Evolutionary conservation across 306 rosid species (phyloP).

Genomic region (Trifolium dubium): DNA sequence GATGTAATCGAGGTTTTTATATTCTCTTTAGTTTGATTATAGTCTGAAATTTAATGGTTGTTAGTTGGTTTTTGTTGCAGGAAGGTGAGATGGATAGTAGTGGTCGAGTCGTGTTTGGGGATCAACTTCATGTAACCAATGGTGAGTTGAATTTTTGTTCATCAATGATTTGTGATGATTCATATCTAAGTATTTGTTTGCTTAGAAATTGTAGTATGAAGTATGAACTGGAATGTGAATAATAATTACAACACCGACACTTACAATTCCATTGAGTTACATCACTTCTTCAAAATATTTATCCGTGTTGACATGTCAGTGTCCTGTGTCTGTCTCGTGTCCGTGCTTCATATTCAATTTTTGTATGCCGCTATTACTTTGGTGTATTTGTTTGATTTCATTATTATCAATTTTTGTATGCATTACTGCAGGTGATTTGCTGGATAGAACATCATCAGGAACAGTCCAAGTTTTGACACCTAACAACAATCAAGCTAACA

Average conservation of each 20-base stretch:
- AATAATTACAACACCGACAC: too few species aligned
- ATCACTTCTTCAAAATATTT: too few species aligned
- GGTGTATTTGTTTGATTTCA: conserved; percentile 18
- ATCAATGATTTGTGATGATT: conserved; percentile 5
- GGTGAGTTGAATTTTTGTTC: conserved; percentile 51
- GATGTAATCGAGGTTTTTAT: neutral
- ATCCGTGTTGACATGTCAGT: too few species aligned
- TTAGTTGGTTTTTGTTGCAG: conserved; percentile 52
- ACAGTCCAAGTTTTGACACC: conserved; percentile 54
- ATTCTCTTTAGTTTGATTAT: neutral
- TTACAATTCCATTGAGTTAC: too few species aligned
- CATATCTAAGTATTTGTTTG: neutral
- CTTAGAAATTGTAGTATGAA: neutral
- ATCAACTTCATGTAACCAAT: conserved; percentile 55
- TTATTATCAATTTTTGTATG: neutral
- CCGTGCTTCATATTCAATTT: too few species aligned
- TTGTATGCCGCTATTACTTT: neutral
- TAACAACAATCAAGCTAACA: conserved; percentile 55
- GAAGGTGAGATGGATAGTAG: conserved; percentile 73
- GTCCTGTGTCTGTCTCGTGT: too few species aligned
- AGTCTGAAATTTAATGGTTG: conserved; percentile 11
- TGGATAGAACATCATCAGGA: conserved; percentile 58
- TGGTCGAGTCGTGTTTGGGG: conserved; percentile 58
- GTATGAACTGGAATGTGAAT: neutral
- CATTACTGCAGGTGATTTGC: conserved; percentile 63